A percentile compares a stretch with the other conserved stretches of the same genome.
Conservation (phyloP, 2,329 filamentous ascomycete species). For the Cryoendolithus antarcticus region DNA sequence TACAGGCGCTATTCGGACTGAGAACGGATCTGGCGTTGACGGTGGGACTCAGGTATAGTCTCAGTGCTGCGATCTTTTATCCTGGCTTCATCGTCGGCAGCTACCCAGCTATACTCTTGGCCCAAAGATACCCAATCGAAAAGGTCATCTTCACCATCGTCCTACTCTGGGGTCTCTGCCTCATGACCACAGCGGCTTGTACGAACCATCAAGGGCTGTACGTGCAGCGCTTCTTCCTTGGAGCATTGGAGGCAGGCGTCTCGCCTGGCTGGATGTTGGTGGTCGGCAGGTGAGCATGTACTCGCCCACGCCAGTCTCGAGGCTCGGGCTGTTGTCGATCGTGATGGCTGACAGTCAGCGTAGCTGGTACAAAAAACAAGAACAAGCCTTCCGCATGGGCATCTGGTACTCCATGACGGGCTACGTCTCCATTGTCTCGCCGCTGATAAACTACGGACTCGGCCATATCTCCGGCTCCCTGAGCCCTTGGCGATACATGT, state of each 20-base stretch:
- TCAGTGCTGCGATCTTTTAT: conserved; percentile 36
- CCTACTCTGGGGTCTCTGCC: conserved; percentile 24
- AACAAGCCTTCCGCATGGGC: conserved; percentile 18
- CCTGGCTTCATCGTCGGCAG: conserved; percentile 37
- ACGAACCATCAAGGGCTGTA: conserved; percentile 66
- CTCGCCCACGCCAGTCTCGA: no score
- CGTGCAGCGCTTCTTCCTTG: conserved; percentile 71
- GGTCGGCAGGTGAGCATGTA: conserved; percentile 56
- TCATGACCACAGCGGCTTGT: conserved; percentile 29
- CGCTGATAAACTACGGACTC: conserved; percentile 37
- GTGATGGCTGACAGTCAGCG: background rate
- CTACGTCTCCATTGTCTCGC: conserved; percentile 34
- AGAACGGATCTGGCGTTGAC: conserved; percentile 29
- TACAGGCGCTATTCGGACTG: conserved; percentile 31
- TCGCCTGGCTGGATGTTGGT: conserved; percentile 60
- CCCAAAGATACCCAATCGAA: conserved; percentile 36
- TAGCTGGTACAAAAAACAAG: conserved; percentile 16
- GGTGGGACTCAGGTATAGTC: conserved; percentile 33
- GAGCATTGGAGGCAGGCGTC: conserved; percentile 41
- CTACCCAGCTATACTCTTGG: conserved; percentile 32
- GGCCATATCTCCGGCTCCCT: conserved; percentile 30
- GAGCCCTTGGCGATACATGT: conserved; percentile 28
- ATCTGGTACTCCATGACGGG: conserved; percentile 29
- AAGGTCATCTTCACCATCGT: conserved; percentile 30
- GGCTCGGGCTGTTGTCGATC: background rate